A percentile compares a stretch with the other conserved stretches of the same genome.
These are phyloP conservation scores for Rhodotorula sp. DNA, from an alignment of 1,284 basidiomycete genomes.

Conservation along the genomic window DNA sequence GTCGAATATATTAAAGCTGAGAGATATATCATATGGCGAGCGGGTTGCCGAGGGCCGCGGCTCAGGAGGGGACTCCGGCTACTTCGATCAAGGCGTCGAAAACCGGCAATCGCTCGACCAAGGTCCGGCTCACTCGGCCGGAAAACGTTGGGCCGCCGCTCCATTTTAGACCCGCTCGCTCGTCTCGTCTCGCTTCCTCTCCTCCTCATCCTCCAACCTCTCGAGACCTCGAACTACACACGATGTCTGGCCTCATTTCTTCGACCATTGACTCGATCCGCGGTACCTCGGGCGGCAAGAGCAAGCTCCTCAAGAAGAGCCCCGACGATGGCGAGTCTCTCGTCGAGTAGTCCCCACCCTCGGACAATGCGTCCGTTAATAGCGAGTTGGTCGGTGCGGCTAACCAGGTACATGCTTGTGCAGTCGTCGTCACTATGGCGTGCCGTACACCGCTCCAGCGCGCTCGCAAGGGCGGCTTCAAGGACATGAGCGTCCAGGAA, in stretches of 20 bases:
- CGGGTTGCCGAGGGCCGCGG: too few relatives aligned
- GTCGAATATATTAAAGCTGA: too few relatives aligned
- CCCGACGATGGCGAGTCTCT: slow-evolving; percentile 40
- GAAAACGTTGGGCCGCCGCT: neutral
- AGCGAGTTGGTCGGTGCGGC: too few relatives aligned
- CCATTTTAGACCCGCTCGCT: neutral
- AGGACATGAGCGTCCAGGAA: slow-evolving; percentile 69
- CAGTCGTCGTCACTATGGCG: slow-evolving; percentile 73
- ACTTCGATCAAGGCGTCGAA: too few relatives aligned
- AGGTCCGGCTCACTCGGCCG: neutral
- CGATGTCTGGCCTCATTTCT: slow-evolving; percentile 23
- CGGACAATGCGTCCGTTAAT: too few relatives aligned
- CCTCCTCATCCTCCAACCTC: neutral
- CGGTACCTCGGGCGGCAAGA: slow-evolving; percentile 24
- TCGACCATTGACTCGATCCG: slow-evolving; percentile 32
- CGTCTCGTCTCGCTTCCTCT: too few relatives aligned
- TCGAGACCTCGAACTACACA: neutral
- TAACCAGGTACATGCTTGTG: too few relatives aligned
- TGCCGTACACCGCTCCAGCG: slow-evolving; percentile 68
- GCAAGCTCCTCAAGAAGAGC: slow-evolving; percentile 36
- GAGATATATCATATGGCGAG: too few relatives aligned
- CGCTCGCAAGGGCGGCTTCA: slow-evolving; percentile 74
- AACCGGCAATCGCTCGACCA: neutral
- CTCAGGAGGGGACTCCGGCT: too few relatives aligned
- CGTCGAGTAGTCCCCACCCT: neutral